Conservation (phyloP, 164 flowering plant species). For the Sedum album region DNA sequence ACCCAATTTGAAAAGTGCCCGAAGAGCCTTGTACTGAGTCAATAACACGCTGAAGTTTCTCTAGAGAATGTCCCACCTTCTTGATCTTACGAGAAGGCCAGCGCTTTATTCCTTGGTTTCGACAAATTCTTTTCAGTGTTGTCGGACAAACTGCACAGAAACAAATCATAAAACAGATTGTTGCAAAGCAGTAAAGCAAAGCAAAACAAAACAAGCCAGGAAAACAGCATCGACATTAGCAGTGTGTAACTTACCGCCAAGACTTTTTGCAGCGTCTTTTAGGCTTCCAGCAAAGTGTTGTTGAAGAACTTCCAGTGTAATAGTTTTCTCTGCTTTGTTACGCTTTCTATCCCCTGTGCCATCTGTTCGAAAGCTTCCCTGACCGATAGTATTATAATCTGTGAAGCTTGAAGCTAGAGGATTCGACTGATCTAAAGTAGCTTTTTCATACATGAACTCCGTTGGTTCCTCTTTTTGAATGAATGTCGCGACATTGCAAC, state of each 20-base stretch:
- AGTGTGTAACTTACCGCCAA: constrained; percentile 28
- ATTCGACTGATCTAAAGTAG: neutral
- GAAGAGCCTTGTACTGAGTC: constrained; percentile 40
- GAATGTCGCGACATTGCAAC: constrained; percentile 18
- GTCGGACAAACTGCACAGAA: constrained; percentile 36
- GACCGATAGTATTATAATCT: neutral
- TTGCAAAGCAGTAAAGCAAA: neutral
- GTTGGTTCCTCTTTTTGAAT: constrained; percentile 19
- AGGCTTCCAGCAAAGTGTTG: constrained; percentile 40
- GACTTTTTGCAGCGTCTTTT: constrained; percentile 42
- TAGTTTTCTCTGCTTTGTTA: constrained; percentile 29
- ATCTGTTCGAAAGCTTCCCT: neutral
- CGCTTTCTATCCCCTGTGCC: constrained; percentile 20
- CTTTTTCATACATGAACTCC: constrained; percentile 15
- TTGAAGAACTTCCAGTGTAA: constrained; percentile 33
- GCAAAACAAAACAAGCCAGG: neutral
- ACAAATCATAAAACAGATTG: neutral
- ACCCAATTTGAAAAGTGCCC: constrained; percentile 29
- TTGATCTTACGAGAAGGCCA: constrained; percentile 51
- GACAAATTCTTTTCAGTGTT: constrained; percentile 41
- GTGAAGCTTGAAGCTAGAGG: neutral
- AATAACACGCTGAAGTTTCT: constrained; percentile 38
- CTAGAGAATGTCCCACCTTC: constrained; percentile 42
- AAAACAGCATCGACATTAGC: neutral
- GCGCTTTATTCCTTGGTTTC: constrained; percentile 38